phyloP scores from a whole-genome alignment of 1,139 yeast species.

The Yamadazyma atmosphaerica region DNA sequence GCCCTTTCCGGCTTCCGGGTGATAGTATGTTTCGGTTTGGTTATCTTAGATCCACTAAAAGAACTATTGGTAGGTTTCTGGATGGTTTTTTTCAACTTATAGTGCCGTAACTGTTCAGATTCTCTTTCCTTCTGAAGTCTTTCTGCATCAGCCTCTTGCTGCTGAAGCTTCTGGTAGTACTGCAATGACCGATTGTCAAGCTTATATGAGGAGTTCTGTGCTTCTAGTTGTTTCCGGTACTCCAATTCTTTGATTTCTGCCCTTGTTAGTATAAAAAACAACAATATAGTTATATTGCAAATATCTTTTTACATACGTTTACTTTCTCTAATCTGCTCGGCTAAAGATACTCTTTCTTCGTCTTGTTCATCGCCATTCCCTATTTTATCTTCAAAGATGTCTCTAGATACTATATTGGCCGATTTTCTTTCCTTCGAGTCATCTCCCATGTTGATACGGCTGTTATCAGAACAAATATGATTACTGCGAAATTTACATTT shows the following conservation, averaged over 20 bases:
- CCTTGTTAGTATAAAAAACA: not conserved
- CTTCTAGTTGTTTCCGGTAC: conserved; percentile 32
- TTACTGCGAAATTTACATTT: not conserved
- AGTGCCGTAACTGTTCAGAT: conserved; percentile 9
- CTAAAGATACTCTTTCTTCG: conserved; percentile 30
- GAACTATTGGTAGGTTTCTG: not conserved
- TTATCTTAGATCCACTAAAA: not conserved
- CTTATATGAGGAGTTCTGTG: conserved; percentile 39
- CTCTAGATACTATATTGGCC: too few species aligned
- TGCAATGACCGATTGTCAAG: conserved; percentile 31
- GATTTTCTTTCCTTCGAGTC: too few species aligned
- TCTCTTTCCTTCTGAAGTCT: conserved; percentile 9
- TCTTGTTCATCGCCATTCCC: conserved; percentile 8
- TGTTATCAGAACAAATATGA: too few species aligned
- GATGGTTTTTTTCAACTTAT: conserved; percentile 6
- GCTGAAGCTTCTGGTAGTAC: conserved; percentile 25
- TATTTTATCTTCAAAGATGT: not conserved
- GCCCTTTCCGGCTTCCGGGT: not conserved
- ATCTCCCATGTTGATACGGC: too few species aligned
- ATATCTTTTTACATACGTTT: conserved; percentile 23
- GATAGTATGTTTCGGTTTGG: not conserved
- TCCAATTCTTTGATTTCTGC: conserved; percentile 31
- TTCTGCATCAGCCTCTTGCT: conserved; percentile 18
- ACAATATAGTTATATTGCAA: not conserved
- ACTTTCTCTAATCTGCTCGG: conserved; percentile 37